Evolutionary conservation across 768 basidiomycete species (phyloP).

Genomic region (Cantharellus anzutake): DNA sequence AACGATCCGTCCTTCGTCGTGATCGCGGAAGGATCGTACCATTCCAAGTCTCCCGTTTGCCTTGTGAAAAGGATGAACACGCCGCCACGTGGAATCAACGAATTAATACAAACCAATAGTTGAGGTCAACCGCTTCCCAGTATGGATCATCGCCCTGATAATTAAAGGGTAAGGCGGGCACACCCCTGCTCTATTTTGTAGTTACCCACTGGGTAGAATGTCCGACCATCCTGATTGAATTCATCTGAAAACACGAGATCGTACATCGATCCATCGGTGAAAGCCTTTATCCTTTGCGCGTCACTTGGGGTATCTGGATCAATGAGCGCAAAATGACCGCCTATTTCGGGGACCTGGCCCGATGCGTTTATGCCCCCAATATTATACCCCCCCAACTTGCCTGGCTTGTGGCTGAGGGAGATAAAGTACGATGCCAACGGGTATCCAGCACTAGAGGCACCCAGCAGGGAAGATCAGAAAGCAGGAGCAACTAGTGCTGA

Average conservation of each 20-base stretch:
- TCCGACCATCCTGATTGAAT: slow-evolving; percentile 20
- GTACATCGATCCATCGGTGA: slow-evolving; percentile 16
- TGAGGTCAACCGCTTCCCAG: slow-evolving; percentile 21
- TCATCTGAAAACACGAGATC: slow-evolving; percentile 22
- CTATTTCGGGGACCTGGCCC: slow-evolving; percentile 19
- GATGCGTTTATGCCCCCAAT: slow-evolving; percentile 23
- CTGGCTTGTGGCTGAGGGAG: slow-evolving; percentile 2
- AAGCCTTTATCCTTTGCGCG: slow-evolving; percentile 14
- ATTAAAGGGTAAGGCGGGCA: slow-evolving; percentile 8
- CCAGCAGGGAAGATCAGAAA: neutral
- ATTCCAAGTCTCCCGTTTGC: slow-evolving; percentile 10
- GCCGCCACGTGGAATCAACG: neutral
- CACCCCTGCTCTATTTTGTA: neutral
- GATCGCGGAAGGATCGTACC: slow-evolving; percentile 12
- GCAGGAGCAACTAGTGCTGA: neutral
- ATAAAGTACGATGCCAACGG: slow-evolving; percentile 17
- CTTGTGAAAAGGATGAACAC: neutral
- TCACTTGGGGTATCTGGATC: slow-evolving; percentile 19
- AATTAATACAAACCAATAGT: slow-evolving; percentile 16
- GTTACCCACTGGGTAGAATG: slow-evolving; percentile 1
- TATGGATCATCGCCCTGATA: slow-evolving; percentile 24
- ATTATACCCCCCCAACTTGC: slow-evolving; percentile 18
- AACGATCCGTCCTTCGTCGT: slow-evolving; percentile 10
- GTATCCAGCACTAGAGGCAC: slow-evolving; percentile 15
- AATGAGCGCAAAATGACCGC: slow-evolving; percentile 16